Evolutionary conservation across 1,139 yeast species (phyloP), one percentile per base, ranked within the genome.

Genomic region (Taphrina deformans): DNA sequence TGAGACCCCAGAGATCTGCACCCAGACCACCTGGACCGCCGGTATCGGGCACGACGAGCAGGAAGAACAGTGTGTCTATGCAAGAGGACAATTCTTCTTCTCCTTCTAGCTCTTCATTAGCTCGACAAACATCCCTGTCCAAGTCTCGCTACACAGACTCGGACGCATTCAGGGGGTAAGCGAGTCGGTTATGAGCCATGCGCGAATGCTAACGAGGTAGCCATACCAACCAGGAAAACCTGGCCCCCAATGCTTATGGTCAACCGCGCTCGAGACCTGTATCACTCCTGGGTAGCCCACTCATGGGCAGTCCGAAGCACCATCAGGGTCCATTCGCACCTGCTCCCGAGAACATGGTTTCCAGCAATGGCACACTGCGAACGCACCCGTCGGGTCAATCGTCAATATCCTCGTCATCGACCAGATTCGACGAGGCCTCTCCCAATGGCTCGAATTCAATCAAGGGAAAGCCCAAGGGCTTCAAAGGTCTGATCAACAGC

Each of bases 1-100:
- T 65, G 26, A 14, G 55, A 12, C 67, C 67, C 7, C 65, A 44
- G 21, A 50, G 67, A 6, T 46, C 65, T 3, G 67, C 67, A 4
- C 67, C 67, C 1, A 59, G 53, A 24, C 67, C 67, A 6, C 67
- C 67, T 5, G 18, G 26, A 12, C 29, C 44, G 9, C 33, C 29
- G 33, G 16, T 3, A 29, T 23, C 53, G 9, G 50, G 23, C 5
- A 14, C 33, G 14, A 9, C 35, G 60, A 12, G 31, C 18, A 35
- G 26, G 27, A 44, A 44, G 48, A 44, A 44, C 27, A 44, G 48
- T 23, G n/a, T 44, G n/a, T 10, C 27, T 10, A 12, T 52, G 14
- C 21, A 51, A 26, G 26, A n/a, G 3, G 21, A 3, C 23, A 29
- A 3, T 7, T 21, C 31, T 16, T 27, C 12, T 41, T 58, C 62